Conservation (phyloP, 441 rosid genomes). For the Corymbia citriodora region DNA sequence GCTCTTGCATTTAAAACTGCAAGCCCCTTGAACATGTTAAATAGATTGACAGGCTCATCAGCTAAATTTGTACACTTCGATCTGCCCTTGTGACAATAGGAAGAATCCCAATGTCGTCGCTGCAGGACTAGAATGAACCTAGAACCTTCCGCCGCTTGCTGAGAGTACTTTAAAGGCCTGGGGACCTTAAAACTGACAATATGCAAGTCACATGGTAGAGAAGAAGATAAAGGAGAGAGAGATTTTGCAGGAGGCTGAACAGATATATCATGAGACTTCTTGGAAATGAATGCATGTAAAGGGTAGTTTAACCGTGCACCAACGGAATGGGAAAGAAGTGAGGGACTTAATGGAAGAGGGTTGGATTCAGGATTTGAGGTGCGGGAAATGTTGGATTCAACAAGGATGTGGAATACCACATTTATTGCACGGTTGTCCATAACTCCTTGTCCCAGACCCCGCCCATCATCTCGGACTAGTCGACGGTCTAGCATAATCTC, state of each 20-base stretch:
- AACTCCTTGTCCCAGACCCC: conserved; percentile 99
- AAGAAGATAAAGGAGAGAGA: conserved; percentile 68
- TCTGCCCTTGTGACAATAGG: conserved; percentile 61
- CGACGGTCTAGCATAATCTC: conserved; percentile 98
- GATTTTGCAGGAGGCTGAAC: conserved; percentile 41
- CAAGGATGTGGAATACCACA: conserved; percentile 66
- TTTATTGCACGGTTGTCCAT: conserved; percentile 87
- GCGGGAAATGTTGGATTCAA: conserved; percentile 64
- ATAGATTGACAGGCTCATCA: conserved; percentile 61
- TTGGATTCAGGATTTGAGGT: conserved; percentile 34
- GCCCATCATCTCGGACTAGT: conserved; percentile 77
- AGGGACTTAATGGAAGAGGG: conserved; percentile 59
- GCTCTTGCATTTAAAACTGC: conserved; percentile 49
- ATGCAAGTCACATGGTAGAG: conserved; percentile 88
- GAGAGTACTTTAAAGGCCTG: conserved; percentile 63
- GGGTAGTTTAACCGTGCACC: conserved; percentile 88
- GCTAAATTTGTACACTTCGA: conserved; percentile 53
- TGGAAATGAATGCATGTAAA: conserved; percentile 70
- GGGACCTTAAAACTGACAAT: conserved; percentile 84
- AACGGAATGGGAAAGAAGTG: conserved; percentile 71
- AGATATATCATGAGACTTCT: conserved; percentile 62
- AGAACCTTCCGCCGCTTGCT: conserved; percentile 43
- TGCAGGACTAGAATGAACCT: conserved; percentile 66
- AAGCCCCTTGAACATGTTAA: conserved; percentile 71
- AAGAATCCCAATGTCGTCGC: conserved; percentile 72